These are phyloP conservation scores for Neoconidiobolus thromboides DNA, from an alignment of 371 early-diverging fungal genomes.

Conservation along the genomic window DNA sequence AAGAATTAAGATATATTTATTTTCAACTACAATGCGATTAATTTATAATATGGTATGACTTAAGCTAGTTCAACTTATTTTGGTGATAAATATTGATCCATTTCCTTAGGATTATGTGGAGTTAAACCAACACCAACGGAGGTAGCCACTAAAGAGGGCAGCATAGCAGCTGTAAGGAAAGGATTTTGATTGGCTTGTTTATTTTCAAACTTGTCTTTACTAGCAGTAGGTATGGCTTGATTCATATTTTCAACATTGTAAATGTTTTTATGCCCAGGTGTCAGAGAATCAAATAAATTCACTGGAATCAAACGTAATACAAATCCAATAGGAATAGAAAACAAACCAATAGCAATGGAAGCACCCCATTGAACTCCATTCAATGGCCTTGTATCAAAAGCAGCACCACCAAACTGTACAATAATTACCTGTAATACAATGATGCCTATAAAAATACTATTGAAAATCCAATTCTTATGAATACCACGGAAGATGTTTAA, in stretches of 20 bases:
- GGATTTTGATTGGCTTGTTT: neutral
- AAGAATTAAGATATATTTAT: too few relatives aligned
- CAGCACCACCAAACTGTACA: constrained; percentile 73
- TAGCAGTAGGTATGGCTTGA: neutral
- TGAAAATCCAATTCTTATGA: constrained; percentile 49
- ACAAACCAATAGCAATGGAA: constrained; percentile 44
- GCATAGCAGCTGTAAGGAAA: constrained; percentile 25
- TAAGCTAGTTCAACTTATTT: too few relatives aligned
- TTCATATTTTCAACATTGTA: too few relatives aligned
- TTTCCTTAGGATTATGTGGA: neutral
- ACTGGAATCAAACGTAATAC: constrained; percentile 51
- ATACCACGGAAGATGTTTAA: constrained; percentile 75
- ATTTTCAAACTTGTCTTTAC: neutral
- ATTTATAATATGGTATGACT: too few relatives aligned
- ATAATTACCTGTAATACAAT: constrained; percentile 58
- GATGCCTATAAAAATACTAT: constrained; percentile 46
- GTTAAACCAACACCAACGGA: constrained; percentile 34
- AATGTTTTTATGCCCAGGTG: neutral
- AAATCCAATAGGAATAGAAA: constrained; percentile 76
- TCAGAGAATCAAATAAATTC: constrained; percentile 6
- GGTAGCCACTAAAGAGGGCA: constrained; percentile 36
- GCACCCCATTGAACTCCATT: constrained; percentile 57
- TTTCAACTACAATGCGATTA: too few relatives aligned
- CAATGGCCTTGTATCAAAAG: constrained; percentile 64
- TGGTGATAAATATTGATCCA: too few relatives aligned